These are phyloP conservation scores for Trichophyton verrucosum DNA, from an alignment of 2,329 filamentous ascomycete species.

Conservation along the genomic window DNA sequence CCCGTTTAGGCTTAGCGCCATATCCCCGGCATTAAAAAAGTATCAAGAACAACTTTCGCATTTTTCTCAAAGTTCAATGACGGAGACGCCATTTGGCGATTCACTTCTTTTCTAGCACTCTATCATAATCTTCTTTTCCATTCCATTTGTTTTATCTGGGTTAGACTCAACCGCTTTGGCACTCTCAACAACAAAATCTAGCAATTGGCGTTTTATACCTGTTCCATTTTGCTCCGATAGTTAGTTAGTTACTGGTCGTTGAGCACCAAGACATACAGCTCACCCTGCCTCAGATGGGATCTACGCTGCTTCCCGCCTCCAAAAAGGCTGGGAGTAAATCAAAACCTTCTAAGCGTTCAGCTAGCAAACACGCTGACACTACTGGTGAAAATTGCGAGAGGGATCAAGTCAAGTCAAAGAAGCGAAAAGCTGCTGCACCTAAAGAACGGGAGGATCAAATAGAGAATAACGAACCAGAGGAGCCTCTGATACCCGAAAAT, in stretches of 20 bases:
- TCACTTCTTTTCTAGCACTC: background rate
- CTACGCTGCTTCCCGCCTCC: background rate
- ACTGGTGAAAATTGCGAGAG: background rate
- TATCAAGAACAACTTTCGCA: background rate
- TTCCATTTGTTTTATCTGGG: background rate
- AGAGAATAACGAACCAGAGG: background rate
- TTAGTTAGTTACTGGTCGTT: background rate
- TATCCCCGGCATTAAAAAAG: background rate
- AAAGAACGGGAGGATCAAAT: background rate
- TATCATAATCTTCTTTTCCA: background rate
- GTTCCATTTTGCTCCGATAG: background rate
- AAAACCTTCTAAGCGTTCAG: background rate
- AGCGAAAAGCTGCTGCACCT: background rate
- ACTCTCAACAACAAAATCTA: background rate
- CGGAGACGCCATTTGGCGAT: background rate
- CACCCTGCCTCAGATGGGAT: background rate
- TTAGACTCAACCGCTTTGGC: background rate
- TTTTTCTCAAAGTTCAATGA: background rate
- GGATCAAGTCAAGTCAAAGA: background rate
- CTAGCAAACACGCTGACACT: background rate
- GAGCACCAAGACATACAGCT: background rate
- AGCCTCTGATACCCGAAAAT: background rate
- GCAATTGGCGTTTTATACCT: background rate
- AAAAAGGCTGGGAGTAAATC: background rate
- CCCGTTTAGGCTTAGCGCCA: slow-evolving; percentile 10